Percentiles rank a stretch among this genome's conserved stretches.
Evolutionary conservation across 2,329 filamentous ascomycete genomes (phyloP).

Genomic region (Pestalotiopsis sp.): DNA sequence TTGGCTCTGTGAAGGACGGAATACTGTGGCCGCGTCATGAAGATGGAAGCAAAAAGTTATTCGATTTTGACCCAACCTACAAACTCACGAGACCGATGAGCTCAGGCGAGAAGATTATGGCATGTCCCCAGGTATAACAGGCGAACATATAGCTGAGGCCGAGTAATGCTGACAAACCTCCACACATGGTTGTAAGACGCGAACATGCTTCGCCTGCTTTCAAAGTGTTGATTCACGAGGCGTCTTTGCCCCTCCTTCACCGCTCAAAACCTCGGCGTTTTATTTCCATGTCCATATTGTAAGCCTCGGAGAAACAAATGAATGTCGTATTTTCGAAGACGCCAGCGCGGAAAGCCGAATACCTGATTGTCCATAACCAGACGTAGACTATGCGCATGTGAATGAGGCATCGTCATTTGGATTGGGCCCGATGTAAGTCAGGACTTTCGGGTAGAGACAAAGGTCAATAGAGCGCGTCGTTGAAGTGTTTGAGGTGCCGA

Average conservation of each 20-base stretch:
- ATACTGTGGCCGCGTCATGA: background rate
- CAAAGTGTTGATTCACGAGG: background rate
- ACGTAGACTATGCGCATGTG: background rate
- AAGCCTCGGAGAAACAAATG: no score
- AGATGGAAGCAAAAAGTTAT: background rate
- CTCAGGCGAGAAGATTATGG: background rate
- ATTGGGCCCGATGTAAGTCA: background rate
- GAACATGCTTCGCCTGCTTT: background rate
- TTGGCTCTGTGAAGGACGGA: background rate
- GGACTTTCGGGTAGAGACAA: conserved; percentile 2
- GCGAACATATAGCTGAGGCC: background rate
- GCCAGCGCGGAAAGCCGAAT: no score
- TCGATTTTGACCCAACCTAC: background rate
- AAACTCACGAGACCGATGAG: background rate
- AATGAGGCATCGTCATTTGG: conserved; percentile 4
- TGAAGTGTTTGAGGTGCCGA: background rate
- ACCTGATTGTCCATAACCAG: background rate
- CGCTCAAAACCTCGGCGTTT: background rate
- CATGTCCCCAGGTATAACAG: background rate
- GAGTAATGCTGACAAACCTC: background rate
- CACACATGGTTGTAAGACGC: background rate
- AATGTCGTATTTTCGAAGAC: no score
- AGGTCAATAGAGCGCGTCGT: background rate
- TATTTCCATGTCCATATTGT: no score
- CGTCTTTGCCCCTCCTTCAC: background rate